phyloP scores from a whole-genome alignment of 345 rosid species.

The Atalantia buxifolia region DNA sequence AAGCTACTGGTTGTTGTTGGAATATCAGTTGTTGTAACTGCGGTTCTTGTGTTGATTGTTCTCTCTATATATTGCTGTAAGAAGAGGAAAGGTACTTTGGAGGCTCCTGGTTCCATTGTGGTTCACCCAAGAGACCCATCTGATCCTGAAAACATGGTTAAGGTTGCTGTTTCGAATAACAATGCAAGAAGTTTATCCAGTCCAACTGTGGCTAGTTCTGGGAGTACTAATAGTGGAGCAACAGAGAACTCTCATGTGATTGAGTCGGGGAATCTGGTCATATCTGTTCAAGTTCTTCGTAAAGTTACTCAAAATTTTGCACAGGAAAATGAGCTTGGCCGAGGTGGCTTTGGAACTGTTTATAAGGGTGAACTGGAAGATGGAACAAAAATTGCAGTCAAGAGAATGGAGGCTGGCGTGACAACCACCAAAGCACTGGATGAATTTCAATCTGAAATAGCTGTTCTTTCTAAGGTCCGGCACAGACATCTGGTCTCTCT shows the following conservation, averaged over 20 bases:
- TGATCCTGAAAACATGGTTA: conserved; percentile 25
- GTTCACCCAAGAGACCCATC: conserved; percentile 40
- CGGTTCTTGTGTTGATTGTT: conserved; percentile 19
- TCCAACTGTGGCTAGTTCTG: conserved; percentile 28
- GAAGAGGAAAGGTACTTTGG: conserved; percentile 23
- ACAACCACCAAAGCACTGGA: conserved; percentile 32
- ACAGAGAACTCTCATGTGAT: conserved; percentile 30
- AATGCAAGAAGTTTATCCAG: conserved; percentile 25
- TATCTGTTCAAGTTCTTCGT: conserved; percentile 47
- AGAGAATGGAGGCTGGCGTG: conserved; percentile 49
- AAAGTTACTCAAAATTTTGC: conserved; percentile 44
- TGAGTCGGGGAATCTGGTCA: conserved; percentile 34
- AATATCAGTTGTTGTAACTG: conserved; percentile 4
- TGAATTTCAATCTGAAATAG: conserved; percentile 49
- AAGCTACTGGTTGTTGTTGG: conserved; percentile 17
- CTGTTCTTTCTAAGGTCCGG: conserved; percentile 44
- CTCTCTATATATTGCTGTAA: conserved; percentile 23
- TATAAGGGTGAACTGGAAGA: conserved; percentile 54
- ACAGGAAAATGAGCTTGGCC: conserved; percentile 40
- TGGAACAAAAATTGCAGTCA: conserved; percentile 52
- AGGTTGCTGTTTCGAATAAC: conserved; percentile 26
- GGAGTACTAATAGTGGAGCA: conserved; percentile 32
- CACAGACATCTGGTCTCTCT: conserved; percentile 53
- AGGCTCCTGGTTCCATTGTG: conserved; percentile 25
- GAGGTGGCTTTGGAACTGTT: conserved; percentile 53